phyloP scores from a whole-genome alignment of 2,329 filamentous ascomycete genomes.

The Colletotrichum navitas region DNA sequence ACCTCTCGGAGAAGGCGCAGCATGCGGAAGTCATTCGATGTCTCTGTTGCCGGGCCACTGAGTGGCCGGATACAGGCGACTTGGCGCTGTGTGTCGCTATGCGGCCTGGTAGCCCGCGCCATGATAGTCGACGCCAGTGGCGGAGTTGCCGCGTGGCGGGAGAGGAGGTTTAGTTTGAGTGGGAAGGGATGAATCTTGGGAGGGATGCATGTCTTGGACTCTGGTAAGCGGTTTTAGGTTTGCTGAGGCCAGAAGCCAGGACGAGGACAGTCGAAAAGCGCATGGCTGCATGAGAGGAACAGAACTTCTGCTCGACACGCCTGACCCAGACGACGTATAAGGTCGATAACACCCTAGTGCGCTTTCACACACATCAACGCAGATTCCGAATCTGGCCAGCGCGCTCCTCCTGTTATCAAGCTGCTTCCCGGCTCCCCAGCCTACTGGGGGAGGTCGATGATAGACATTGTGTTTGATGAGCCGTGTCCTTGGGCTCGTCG shows the following conservation, averaged over 20 bases:
- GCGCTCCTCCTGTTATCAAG: not conserved
- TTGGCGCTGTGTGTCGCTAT: constrained; percentile 5
- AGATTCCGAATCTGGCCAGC: too few relatives aligned
- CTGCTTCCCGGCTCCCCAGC: not conserved
- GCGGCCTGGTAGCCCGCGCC: not conserved
- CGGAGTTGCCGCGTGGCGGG: constrained; percentile 1
- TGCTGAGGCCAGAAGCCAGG: too few relatives aligned
- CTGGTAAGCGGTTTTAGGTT: not conserved
- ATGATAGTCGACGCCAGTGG: not conserved
- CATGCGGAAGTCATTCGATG: constrained; percentile 9
- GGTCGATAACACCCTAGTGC: not conserved
- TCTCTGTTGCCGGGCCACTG: constrained; percentile 8
- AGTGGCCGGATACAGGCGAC: not conserved
- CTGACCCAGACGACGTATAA: not conserved
- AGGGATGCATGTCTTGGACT: not conserved
- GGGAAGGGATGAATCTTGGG: not conserved
- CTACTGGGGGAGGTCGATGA: not conserved
- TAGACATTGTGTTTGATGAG: not conserved
- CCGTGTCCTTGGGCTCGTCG: not conserved
- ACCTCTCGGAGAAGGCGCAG: constrained; percentile 6
- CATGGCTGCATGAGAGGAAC: not conserved
- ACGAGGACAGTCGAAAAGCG: not conserved
- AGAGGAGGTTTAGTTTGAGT: not conserved
- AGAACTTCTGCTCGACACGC: not conserved
- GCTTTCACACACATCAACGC: not conserved